Base-by-base conservation (phyloP, 2,329 filamentous ascomycete species). In the Sporothrix luriei region DNA sequence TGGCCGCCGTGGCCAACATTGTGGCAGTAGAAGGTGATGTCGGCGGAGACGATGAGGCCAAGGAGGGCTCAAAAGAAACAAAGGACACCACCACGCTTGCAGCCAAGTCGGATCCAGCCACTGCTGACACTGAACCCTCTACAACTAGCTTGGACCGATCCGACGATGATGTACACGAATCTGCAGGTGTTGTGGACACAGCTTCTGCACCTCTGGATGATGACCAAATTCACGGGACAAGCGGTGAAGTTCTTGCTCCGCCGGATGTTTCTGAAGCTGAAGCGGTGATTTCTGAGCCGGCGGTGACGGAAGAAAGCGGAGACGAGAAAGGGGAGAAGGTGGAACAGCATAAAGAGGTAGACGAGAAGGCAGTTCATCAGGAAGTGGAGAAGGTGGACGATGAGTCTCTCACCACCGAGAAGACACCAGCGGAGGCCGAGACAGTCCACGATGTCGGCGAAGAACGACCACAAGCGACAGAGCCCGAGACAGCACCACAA, bases 21-120 rank as follows among this genome's bases (percentile, higher is more conserved):
- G 61, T 69, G 54, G 70, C 62, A 69, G 70, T 69, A 67, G 67
- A 69, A 69, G 70, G 70, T 71, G 67, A 66, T 51, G 57, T 68
- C 57, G 59, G 51, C 48, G 51, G 48, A 24, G 59, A 69, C 55
- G 10, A 54, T 24, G 14, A 54, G 24, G 40, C 14, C 40, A 16
- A 43, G 40, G 40, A 43, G 40, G 40, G 4, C 40, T 14, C 40
- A 43, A 16, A 43, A 40, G 24, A 46, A 69, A 21, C 26, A 2
- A 48, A 62, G 38, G 21, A 46, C 24, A 49, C 4, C 48, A 40
- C 55, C 26, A 7, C 24, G 2, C 21, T 14, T 11, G 4, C 52
- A 33, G 24, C 54, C 43, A 10, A 48, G 57, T 46, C 55, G 40
- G 40, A 54, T 11, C 65, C 67, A 55, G 26, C 49, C 46, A 38